These are phyloP conservation scores for Pleurotus djamor DNA, from an alignment of 768 basidiomycete genomes.

Conservation along the genomic window DNA sequence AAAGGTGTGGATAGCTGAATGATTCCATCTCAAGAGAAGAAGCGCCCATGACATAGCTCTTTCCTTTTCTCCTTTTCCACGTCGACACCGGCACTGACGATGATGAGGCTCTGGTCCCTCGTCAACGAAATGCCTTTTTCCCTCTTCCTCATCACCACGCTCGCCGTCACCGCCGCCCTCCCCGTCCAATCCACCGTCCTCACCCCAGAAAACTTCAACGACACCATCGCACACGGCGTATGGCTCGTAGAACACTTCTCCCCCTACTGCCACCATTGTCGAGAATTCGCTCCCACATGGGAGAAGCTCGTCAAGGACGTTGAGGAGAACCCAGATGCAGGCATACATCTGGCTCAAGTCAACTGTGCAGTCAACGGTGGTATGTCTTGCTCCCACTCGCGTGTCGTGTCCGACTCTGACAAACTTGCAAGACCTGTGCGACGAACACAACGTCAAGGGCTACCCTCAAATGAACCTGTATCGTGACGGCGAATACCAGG, in stretches of 20 bases:
- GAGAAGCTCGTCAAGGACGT: conserved; percentile 56
- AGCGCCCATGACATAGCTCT: neutral
- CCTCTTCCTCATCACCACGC: conserved; percentile 21
- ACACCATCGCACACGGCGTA: conserved; percentile 50
- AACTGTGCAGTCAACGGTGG: conserved; percentile 80
- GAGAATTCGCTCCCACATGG: conserved; percentile 82
- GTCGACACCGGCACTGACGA: neutral
- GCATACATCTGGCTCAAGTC: conserved; percentile 75
- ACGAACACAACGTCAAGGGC: conserved; percentile 58
- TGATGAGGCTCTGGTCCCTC: neutral
- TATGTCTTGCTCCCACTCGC: conserved; percentile 28
- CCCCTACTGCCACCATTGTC: conserved; percentile 82
- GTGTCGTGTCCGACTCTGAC: neutral
- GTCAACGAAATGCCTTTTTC: conserved; percentile 19
- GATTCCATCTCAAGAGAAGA: conserved; percentile 43
- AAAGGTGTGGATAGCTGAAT: conserved; percentile 54
- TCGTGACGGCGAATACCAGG: conserved; percentile 58
- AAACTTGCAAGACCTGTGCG: conserved; percentile 68
- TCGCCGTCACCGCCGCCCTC: conserved; percentile 28
- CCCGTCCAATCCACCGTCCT: conserved; percentile 38
- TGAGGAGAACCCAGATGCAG: conserved; percentile 39
- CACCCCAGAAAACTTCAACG: conserved; percentile 58
- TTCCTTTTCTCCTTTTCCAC: neutral
- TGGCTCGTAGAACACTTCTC: conserved; percentile 89
- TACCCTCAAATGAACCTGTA: conserved; percentile 82